Evolutionary conservation across 1,139 yeast species (phyloP), one percentile per base, ranked within the genome.

Genomic region (Candida tetrigidarum): DNA sequence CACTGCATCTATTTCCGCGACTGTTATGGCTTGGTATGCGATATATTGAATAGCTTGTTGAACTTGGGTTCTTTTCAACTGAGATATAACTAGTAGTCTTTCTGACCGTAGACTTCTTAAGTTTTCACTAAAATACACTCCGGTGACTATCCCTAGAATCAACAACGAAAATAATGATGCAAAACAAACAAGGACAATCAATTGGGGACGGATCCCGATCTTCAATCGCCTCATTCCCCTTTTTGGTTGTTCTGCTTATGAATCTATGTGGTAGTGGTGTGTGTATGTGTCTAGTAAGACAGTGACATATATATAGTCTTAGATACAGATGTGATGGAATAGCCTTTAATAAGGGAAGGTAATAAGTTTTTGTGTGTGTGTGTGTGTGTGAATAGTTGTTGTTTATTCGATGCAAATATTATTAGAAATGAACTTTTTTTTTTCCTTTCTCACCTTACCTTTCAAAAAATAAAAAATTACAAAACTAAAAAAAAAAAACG

Each of bases 61-160:
- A 11, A 90, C 74, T 62, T 91, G 97, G 0, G 93, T 79, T 0
- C 93, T 81, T 62, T 89, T 90, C 46, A 91, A 69, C 59, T 86
- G 87, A 7, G 96, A 86, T 12, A 90, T 86, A 40, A 88, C 89
- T 57, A 80, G 81, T 32, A 91, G 68, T 47, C 91, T 75, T 51
- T 88, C 93, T 2, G 84, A 81, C 52, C 95, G 74, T 41, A 87
- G 66, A 43, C 76, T 66, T 41, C 82, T 78, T 48, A 85, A 80
- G 54, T 82, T 86, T 22, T 71, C 63, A 14, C 90, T 81, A 59
- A 87, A 89, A 64, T 87, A 89, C 7, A 87, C 80, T 40, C 96
- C 96, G 1, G 96, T 83, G 8, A 86, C 89, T 22, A 88, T 70
- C 10, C 96, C 93, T 41, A 92, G 67, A 5, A 89, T 80, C 26